A percentile compares a stretch with the other conserved stretches of the same genome.
Conservation (phyloP, 495 filamentous ascomycete species). For the Elaphomyces granulatus region DNA sequence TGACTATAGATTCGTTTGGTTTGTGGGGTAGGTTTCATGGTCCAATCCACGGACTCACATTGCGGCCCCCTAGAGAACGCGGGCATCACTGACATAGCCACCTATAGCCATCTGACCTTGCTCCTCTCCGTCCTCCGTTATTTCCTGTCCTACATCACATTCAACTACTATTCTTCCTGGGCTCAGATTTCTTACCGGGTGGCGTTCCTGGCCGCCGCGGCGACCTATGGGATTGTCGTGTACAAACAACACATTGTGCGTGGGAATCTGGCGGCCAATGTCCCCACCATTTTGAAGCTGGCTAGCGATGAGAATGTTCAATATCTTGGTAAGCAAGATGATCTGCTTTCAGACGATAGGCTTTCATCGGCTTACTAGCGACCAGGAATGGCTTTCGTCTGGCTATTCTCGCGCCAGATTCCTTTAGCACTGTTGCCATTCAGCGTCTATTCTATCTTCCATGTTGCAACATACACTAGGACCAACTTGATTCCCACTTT, state of each 20-base stretch:
- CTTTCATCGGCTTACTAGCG: neutral
- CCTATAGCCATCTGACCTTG: conserved; percentile 59
- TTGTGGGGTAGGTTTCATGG: conserved; percentile 57
- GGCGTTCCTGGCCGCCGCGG: conserved; percentile 74
- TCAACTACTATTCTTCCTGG: conserved; percentile 61
- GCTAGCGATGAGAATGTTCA: conserved; percentile 90
- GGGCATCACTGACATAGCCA: conserved; percentile 11
- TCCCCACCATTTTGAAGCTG: conserved; percentile 45
- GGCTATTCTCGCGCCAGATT: conserved; percentile 85
- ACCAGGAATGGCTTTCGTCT: conserved; percentile 83
- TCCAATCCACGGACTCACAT: conserved; percentile 1
- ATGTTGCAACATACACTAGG: conserved; percentile 65
- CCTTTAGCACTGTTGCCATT: conserved; percentile 85
- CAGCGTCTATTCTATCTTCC: conserved; percentile 95
- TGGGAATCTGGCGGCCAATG: conserved; percentile 44
- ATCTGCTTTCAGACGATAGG: conserved; percentile 6
- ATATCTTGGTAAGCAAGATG: conserved; percentile 63
- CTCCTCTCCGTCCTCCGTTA: conserved; percentile 75
- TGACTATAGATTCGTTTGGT: conserved; percentile 48
- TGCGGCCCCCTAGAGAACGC: neutral
- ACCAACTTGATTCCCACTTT: conserved; percentile 40
- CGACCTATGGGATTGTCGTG: conserved; percentile 97
- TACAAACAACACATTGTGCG: conserved; percentile 91
- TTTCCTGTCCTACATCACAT: conserved; percentile 60
- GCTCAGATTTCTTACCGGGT: conserved; percentile 75